Percentiles rank a stretch among this genome's conserved stretches.
These are phyloP conservation scores for Orobanche coerulescens DNA, from an alignment of 257 asterid species.

Conservation along the genomic window DNA sequence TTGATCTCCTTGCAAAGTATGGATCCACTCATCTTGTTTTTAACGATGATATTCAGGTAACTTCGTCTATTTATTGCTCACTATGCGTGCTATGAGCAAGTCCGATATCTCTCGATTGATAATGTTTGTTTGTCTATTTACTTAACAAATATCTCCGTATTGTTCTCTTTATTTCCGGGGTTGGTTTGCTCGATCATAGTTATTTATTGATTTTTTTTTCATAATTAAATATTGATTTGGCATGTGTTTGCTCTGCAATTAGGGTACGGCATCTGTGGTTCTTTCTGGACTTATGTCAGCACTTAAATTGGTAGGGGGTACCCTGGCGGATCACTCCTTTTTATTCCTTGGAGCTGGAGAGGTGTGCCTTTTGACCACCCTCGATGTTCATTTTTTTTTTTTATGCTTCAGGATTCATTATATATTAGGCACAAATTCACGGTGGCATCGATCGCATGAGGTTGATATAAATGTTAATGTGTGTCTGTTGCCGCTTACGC, in stretches of 20 bases:
- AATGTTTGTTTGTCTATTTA: background rate
- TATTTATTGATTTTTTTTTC: background rate
- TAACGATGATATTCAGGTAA: slow-evolving; percentile 79
- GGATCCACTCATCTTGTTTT: slow-evolving; percentile 71
- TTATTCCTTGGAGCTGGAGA: slow-evolving; percentile 89
- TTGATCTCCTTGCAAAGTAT: slow-evolving; percentile 68
- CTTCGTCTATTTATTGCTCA: background rate
- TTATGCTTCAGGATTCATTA: background rate
- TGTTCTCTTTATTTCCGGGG: background rate
- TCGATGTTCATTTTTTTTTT: background rate
- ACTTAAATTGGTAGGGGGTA: slow-evolving; percentile 55
- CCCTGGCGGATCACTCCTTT: slow-evolving; percentile 63
- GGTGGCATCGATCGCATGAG: background rate
- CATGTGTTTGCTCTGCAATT: slow-evolving; percentile 18
- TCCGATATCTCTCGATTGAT: background rate
- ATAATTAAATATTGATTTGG: background rate
- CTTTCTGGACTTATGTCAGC: slow-evolving; percentile 67
- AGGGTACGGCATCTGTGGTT: slow-evolving; percentile 89
- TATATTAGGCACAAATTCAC: background rate
- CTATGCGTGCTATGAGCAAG: background rate
- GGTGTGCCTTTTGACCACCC: slow-evolving; percentile 37
- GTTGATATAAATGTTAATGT: background rate
- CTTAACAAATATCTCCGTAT: background rate
- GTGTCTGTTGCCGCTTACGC: background rate
- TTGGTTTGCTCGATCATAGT: too few species aligned